Conservation (phyloP, 2,329 filamentous ascomycete species). For the Parastagonospora avenae region DNA sequence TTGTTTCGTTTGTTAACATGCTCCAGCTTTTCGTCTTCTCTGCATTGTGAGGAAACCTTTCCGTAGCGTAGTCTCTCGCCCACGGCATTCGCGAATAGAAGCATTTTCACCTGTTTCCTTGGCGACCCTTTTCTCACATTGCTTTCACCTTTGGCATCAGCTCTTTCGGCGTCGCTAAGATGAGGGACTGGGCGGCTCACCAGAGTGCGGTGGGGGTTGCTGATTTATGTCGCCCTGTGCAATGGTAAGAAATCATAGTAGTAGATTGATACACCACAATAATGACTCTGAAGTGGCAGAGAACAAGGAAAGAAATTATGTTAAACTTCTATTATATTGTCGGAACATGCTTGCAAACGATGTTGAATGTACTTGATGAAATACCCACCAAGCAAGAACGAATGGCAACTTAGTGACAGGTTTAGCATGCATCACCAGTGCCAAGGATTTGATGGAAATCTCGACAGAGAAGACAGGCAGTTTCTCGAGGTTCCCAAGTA, state of each 20-base stretch:
- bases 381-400: not conserved
- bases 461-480: too few species aligned
- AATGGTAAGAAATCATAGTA: constrained; percentile 25
- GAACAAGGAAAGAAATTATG: constrained; percentile 34
- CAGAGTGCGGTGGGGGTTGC: constrained; percentile 29
- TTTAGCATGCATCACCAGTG: too few species aligned
- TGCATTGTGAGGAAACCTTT: constrained; percentile 51
- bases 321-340: not conserved
- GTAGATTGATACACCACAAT: constrained; percentile 41
- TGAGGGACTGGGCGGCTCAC: constrained; percentile 35
- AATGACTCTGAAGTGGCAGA: constrained; percentile 39
- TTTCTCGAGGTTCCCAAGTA: too few species aligned
- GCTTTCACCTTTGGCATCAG: constrained; percentile 33
- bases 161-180: constrained; percentile 33
- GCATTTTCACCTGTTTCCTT: constrained; percentile 31
- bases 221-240: constrained; percentile 33
- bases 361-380: not conserved
- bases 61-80: constrained; percentile 28
- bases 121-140: constrained; percentile 34
- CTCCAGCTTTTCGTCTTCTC: constrained; percentile 61
- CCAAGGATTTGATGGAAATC: too few species aligned
- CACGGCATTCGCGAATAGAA: constrained; percentile 36
- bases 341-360: not conserved
- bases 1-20: not conserved
- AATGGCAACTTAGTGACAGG: too few species aligned